Percentiles rank a stretch among this genome's conserved stretches.
Conservation (phyloP, 371 early-diverging fungal genomes). For the Phascolomyces articulosus region DNA sequence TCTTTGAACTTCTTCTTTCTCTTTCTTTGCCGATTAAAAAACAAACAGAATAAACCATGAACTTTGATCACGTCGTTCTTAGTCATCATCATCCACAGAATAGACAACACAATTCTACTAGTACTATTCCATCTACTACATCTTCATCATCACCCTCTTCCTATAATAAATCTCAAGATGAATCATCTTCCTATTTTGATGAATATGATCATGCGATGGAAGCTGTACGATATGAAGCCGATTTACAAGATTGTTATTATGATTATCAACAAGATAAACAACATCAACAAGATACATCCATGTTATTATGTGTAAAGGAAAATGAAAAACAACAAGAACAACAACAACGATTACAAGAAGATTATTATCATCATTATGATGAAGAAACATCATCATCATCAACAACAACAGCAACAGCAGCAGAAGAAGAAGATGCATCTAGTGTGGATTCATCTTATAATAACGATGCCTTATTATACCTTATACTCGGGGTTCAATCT, state of each 20-base stretch:
- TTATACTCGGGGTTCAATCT: slow-evolving; percentile 47
- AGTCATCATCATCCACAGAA: background rate
- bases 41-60: background rate
- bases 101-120: background rate
- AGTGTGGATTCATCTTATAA: slow-evolving; percentile 25
- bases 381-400: background rate
- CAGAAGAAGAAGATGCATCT: slow-evolving; percentile 17
- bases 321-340: slow-evolving; percentile 7
- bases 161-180: too few species aligned
- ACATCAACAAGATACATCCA: too few species aligned
- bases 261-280: background rate
- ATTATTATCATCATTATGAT: slow-evolving; percentile 3
- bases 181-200: slow-evolving; percentile 26
- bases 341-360: background rate
- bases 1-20: too few species aligned
- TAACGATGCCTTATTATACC: slow-evolving; percentile 31
- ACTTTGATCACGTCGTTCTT: slow-evolving; percentile 1
- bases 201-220: slow-evolving; percentile 37
- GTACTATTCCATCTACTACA: background rate
- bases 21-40: too few species aligned
- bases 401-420: slow-evolving; percentile 7
- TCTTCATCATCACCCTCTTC: background rate
- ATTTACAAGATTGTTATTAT: slow-evolving; percentile 15
- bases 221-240: slow-evolving; percentile 26
- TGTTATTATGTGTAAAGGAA: too few species aligned